Evolutionary conservation across 306 rosid genomes (phyloP), one percentile per base, ranked within the genome.

Genomic region (Quercus dentata): DNA sequence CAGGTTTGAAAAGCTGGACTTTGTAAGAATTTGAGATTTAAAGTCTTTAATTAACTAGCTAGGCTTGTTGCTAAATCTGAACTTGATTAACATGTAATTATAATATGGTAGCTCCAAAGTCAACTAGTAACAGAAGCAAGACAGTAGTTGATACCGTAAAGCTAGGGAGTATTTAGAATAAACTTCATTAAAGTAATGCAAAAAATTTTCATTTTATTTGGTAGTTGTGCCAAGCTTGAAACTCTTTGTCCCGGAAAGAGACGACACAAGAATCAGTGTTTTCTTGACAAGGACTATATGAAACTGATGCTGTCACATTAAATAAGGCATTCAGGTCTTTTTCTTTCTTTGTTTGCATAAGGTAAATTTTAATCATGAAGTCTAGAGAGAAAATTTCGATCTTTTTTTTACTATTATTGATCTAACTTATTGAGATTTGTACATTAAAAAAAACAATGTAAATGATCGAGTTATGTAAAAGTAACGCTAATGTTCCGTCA

Each of bases 231-330:
- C 80, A 75, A 73, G 88, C 88, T 84, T 76, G 71, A 85, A 75
- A 71, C 78, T 64, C 77, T 76, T 63, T 90, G 90, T 90, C 92
- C 72, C 77, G 15, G 56, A 87, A 86, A 85, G 84, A 69, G 86
- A 78, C 80, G 80, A 86, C 89, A 86, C 31, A 62, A 67, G 71
- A 61, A 20, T 77, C 67, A 31, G 75, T 70, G 83, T 75, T 84
- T 91, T 83, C 78, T 69, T 87, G 79, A 87, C 85, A 76, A 56
- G 71, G 27, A 74, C 71, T 82, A 70, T 80, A 74, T 82, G 54
- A n/a, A 35, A 76, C 80, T 79, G 76, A 76, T 79, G 62, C 56
- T 28, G 70, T 46, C 78, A 52, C 74, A 71, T 25, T 21, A 49
- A 71, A 28, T 57, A 21, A 61, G 75, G 69, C n/a, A 27, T 71